Base-by-base conservation (phyloP, 345 rosid species). In the Eucalyptus regnans region DNA sequence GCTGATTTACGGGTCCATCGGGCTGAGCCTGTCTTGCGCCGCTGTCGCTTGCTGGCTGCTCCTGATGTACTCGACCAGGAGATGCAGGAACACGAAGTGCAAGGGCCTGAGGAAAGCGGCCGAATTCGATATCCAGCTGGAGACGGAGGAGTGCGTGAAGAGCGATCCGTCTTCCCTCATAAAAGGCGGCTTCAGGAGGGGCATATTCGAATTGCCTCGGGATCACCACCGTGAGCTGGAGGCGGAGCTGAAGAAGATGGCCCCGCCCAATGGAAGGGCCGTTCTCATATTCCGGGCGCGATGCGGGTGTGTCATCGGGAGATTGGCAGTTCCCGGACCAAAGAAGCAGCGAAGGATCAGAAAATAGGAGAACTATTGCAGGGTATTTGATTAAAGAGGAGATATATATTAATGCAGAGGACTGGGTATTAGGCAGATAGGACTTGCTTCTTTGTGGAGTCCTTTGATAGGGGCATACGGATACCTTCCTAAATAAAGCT, bases 121-220 rank as follows among this genome's bases (percentile, higher is more conserved):
- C 0, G 97, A 96, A 90, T 96, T 96, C 27, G 98, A 97, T 93
- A 96, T 97, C 89, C 97, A 95, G 94, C 88, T 97, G 54, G 97
- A 97, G 94, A 97, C 98, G 7, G 99, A 96, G 92, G 97, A 96
- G 85, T 96, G 97, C 89, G 94, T 97, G n/a, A 97, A 94, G 95
- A 94, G 64, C 48, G 46, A 37, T 76, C 83, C 48, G 83, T 76
- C 83, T 76, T 76, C 83, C 83, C 48, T 76, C 48, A 20, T 76
- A 48, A 76, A 92, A 88, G 95, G 87, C 91, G 94, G 95, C 12
- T 92, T 89, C 50, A 93, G 93, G 52, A 95, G 90, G 64, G 97
- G 97, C 1, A 88, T 96, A 86, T 94, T 96, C 83, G 96, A 96
- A 91, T 90, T 96, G 94, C 97, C 94, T 27, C 83, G 87, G 48